Conservation (phyloP, 352 stramenopile genomes). For the Pythium phragmitis region DNA sequence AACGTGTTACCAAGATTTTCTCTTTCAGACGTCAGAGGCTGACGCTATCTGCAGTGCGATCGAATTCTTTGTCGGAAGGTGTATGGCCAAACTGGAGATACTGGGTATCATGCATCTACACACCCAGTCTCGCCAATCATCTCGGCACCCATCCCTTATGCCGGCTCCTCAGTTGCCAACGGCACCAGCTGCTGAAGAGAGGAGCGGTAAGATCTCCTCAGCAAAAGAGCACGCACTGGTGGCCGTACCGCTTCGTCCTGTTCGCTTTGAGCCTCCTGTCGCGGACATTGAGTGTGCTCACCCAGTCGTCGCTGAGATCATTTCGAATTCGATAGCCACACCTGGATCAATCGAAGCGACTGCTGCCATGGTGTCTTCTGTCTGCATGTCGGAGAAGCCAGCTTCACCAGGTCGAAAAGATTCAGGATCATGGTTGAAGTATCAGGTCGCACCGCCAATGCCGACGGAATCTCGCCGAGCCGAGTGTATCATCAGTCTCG, state of each 20-base stretch:
- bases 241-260: slow-evolving; percentile 6
- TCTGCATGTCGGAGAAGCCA: neutral
- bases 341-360: neutral
- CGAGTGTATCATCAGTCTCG: neutral
- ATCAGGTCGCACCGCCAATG: neutral
- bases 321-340: neutral
- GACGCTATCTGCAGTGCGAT: slow-evolving; percentile 58
- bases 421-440: neutral
- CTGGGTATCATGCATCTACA: slow-evolving; percentile 23
- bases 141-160: slow-evolving; percentile 12
- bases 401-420: neutral
- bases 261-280: neutral
- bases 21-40: slow-evolving; percentile 60
- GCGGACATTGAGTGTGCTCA: neutral
- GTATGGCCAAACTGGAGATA: slow-evolving; percentile 72
- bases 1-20: slow-evolving; percentile 38
- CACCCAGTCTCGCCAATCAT: slow-evolving; percentile 2
- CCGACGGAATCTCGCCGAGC: neutral
- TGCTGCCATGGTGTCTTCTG: neutral
- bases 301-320: neutral
- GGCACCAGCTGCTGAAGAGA: neutral
- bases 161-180: neutral
- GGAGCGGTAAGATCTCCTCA: neutral
- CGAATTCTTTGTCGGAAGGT: slow-evolving; percentile 80
- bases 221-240: slow-evolving; percentile 6